Evolutionary conservation across 225 moss, liverwort and hornwort genomes (phyloP).

Genomic region (Rhytidiadelphus loreus): DNA sequence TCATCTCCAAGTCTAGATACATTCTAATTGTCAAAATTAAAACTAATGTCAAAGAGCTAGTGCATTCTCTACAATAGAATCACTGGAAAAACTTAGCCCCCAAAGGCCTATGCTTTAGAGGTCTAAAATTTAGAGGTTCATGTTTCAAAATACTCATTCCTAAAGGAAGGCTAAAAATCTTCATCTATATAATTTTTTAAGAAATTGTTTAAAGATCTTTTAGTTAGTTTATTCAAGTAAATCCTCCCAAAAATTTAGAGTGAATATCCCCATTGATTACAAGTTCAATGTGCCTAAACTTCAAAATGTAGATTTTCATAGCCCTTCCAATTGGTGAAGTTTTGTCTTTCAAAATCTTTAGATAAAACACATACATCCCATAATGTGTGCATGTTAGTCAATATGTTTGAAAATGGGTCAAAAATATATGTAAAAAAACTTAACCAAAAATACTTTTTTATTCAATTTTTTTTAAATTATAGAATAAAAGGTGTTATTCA

Average conservation of each 20-base stretch:
- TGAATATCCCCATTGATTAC: accelerated
- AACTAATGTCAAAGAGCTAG: too few relatives aligned
- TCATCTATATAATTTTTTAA: too few relatives aligned
- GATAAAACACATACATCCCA: accelerated
- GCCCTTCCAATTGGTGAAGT: neutral
- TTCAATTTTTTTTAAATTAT: neutral
- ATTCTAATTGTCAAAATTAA: too few relatives aligned
- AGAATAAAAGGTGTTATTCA: accelerated
- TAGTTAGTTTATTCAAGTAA: too few relatives aligned
- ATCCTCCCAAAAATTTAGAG: neutral
- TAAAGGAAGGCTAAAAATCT: too few relatives aligned
- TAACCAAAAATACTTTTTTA: neutral
- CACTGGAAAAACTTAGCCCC: too few relatives aligned
- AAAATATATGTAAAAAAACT: neutral
- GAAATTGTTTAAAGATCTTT: accelerated
- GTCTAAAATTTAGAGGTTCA: too few relatives aligned
- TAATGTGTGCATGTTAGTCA: neutral
- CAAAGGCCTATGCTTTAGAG: too few relatives aligned
- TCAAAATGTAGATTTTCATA: neutral
- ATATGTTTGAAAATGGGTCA: neutral
- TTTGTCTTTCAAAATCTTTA: neutral
- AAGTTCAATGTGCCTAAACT: neutral
- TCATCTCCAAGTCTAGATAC: too few relatives aligned
- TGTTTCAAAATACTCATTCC: too few relatives aligned
- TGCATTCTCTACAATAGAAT: too few relatives aligned